Evolutionary conservation across 2,329 filamentous ascomycete genomes (phyloP), one percentile per base, ranked within the genome.

Genomic region (Helotiales sp.): DNA sequence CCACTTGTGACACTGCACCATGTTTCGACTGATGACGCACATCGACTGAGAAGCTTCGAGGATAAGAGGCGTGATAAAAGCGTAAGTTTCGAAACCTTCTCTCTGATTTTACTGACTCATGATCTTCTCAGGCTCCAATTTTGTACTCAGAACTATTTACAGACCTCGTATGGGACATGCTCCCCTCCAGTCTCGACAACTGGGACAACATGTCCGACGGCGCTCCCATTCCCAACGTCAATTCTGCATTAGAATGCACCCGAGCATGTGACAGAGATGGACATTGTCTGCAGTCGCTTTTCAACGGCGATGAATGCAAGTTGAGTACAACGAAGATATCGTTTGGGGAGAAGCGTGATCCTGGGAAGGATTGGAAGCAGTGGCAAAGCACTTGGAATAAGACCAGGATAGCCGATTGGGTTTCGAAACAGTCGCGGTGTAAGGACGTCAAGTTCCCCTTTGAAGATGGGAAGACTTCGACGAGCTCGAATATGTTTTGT

Each of bases 1-100:
- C 85, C 85, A 6, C 79, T 86, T 8, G 72, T 87, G 40, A 86
- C 84, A 6, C 84, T 87, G 81, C 84, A 86, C 70, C 84, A 86
- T 71, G 81, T 87, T 75, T 82, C 81, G 58, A 78, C 84, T 79
- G 47, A 1, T 15, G 65, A 64, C 6, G 58, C 58, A 28, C 28
- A 32, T 22, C 34, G 85, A 62, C 86, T 82, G 64, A 83, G 58
- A 79, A 80, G 43, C 78, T 66, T 66, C 43, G 85, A 87, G 73
- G 80, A 85, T 74, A 30, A 32, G 26, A 69, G 70, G 28, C 66
- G 28, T 10, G 61, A 60, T 20, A 57, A 32, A 7, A 37, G 43
- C 17, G 63, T 64, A 32, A 10, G 63, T 66, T 17, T 11, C 34
- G 10, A 13, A 17, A 1, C 37, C 15, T 6, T 1, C 7, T 15